A percentile compares a stretch with the other conserved stretches of the same genome.
Evolutionary conservation across 345 rosid genomes (phyloP).

Genomic region (Reutealis trisperma): DNA sequence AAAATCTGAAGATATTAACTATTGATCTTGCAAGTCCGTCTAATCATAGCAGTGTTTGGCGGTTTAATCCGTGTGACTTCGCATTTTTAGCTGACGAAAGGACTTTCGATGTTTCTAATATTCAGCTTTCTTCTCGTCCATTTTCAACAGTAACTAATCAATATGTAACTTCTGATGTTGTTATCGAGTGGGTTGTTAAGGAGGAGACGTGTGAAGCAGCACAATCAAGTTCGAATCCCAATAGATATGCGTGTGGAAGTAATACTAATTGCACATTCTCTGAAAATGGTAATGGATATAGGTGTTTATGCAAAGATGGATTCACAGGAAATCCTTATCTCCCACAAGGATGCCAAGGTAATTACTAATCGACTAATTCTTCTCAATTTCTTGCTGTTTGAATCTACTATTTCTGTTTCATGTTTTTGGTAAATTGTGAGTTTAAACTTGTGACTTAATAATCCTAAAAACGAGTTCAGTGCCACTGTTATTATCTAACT

Average conservation of each 20-base stretch:
- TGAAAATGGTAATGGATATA: background rate
- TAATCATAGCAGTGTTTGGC: background rate
- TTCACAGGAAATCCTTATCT: conserved; percentile 28
- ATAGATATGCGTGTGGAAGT: conserved; percentile 6
- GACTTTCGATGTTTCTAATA: background rate
- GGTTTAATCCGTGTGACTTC: conserved; percentile 16
- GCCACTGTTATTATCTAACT: background rate
- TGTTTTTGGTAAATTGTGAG: too few species aligned
- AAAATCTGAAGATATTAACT: background rate
- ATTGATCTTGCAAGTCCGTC: background rate
- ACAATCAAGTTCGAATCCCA: background rate
- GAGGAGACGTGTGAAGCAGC: background rate
- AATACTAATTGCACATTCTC: conserved; percentile 10
- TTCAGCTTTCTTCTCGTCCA: background rate
- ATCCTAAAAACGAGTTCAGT: too few species aligned
- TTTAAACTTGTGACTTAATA: too few species aligned
- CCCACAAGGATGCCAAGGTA: conserved; percentile 20
- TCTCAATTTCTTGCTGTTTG: background rate
- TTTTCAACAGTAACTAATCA: rapidly evolving
- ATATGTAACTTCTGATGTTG: background rate
- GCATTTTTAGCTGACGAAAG: conserved; percentile 20
- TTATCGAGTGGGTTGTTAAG: conserved; percentile 20
- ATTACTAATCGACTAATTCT: too few species aligned
- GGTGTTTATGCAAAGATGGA: conserved; percentile 15
- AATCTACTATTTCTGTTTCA: too few species aligned